A percentile compares a stretch with the other conserved stretches of the same genome.
Evolutionary conservation across 2,329 filamentous ascomycete species (phyloP).

Genomic region (Cryphonectria carpinicola): DNA sequence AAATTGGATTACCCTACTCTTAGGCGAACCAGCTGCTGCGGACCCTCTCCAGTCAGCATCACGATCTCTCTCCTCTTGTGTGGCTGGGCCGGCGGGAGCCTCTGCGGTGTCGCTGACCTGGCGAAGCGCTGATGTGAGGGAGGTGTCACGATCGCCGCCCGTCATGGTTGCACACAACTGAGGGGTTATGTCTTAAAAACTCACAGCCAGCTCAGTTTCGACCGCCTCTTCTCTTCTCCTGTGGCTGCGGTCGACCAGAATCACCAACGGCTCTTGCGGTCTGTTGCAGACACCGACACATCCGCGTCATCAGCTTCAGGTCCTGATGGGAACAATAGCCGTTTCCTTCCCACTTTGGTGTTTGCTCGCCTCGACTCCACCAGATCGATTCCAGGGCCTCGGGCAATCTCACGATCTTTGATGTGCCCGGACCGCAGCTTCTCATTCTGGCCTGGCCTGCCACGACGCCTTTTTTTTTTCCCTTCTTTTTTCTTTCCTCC

Average conservation of each 20-base stretch:
- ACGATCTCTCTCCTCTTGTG: background rate
- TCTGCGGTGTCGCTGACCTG: background rate
- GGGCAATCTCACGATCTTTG: conserved; percentile 15
- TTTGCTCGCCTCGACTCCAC: conserved; percentile 16
- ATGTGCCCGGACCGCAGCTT: conserved; percentile 24
- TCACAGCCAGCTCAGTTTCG: background rate
- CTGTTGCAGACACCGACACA: conserved; percentile 13
- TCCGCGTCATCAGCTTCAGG: conserved; percentile 20
- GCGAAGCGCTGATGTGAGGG: background rate
- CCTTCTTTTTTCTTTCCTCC: background rate
- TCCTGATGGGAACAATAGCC: background rate
- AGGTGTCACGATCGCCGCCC: conserved; percentile 7
- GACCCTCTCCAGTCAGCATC: background rate
- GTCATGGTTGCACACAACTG: background rate
- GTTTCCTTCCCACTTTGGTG: background rate
- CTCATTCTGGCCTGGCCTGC: conserved; percentile 26
- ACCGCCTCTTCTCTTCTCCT: background rate
- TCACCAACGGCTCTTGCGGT: conserved; percentile 3
- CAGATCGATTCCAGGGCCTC: conserved; percentile 12
- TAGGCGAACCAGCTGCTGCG: background rate
- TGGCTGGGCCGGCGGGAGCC: conserved; percentile 12
- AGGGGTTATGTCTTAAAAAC: background rate
- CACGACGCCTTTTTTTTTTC: background rate
- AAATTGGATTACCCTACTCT: conserved; percentile 23
- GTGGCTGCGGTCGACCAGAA: background rate